phyloP scores from a whole-genome alignment of 202 grass and related monocot species.

The Miscanthus sacchariflorus region DNA sequence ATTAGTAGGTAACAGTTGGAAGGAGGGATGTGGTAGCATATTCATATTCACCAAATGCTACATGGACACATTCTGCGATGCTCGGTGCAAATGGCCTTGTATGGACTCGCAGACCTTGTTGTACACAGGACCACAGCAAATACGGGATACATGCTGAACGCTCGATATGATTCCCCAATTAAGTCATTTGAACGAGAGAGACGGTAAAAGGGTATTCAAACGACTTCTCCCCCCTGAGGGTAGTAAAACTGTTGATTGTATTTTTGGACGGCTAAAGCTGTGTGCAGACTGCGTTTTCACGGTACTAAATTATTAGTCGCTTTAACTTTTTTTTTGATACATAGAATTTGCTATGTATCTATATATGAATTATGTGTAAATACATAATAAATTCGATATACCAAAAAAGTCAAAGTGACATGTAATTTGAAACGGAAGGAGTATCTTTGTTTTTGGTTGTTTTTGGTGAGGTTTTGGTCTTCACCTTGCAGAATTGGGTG shows the following conservation, averaged over 20 bases:
- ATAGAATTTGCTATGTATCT: no score
- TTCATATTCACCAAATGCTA: neutral
- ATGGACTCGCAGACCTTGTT: conserved; percentile 1
- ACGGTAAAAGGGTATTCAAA: neutral
- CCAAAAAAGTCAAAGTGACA: no score
- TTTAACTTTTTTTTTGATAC: no score
- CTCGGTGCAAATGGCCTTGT: neutral
- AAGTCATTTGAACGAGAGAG: neutral
- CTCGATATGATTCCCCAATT: neutral
- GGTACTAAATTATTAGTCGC: no score
- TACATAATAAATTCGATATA: no score
- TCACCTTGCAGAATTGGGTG: neutral
- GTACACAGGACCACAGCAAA: neutral
- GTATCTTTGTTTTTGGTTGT: neutral
- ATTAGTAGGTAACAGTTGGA: neutral
- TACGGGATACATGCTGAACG: neutral
- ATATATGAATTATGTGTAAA: no score
- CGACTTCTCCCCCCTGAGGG: neutral
- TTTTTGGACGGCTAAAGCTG: neutral
- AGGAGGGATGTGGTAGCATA: neutral
- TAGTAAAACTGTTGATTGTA: neutral
- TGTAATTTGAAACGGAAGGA: no score
- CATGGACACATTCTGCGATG: neutral
- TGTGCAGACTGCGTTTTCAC: neutral
- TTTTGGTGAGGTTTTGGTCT: neutral